A percentile compares a stretch with the other conserved stretches of the same genome.
phyloP scores from a whole-genome alignment of 345 rosid genomes.

The Adansonia digitata region DNA sequence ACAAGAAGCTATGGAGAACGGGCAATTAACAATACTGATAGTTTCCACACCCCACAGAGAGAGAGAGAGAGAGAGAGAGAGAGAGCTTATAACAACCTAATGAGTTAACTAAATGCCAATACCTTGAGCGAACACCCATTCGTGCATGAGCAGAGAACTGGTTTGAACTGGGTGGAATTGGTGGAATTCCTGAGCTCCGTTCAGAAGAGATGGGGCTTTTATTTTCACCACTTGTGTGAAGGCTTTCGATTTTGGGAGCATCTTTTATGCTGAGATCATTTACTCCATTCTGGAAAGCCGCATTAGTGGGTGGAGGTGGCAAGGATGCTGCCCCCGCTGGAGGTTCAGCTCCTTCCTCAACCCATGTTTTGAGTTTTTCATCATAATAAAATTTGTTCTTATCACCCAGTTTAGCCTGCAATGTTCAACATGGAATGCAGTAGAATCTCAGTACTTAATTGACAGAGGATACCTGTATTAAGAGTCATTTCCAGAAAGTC shows the following conservation, averaged over 20 bases:
- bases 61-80: no score
- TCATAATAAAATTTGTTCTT: conserved; percentile 51
- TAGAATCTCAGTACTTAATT: background rate
- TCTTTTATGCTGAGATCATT: conserved; percentile 30
- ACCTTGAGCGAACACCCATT: conserved; percentile 49
- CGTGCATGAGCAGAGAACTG: conserved; percentile 44
- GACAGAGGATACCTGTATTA: background rate
- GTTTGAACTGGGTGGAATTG: conserved; percentile 40
- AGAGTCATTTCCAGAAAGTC: background rate
- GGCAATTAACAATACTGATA: background rate
- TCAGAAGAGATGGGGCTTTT: conserved; percentile 24
- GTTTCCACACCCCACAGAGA: background rate
- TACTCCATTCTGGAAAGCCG: conserved; percentile 35
- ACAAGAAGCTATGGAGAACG: background rate
- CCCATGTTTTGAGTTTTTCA: conserved; percentile 59
- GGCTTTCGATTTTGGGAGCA: conserved; percentile 22
- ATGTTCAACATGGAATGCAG: background rate
- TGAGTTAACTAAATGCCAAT: background rate
- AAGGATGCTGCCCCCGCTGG: conserved; percentile 40
- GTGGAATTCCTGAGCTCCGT: conserved; percentile 37
- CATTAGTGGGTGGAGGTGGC: conserved; percentile 44
- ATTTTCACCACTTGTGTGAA: conserved; percentile 14
- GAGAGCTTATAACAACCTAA: background rate
- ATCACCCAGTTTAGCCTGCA: conserved; percentile 56
- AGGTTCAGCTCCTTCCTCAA: conserved; percentile 56